Evolutionary conservation across 2,329 filamentous ascomycete species (phyloP).

Genomic region (Fusarium sp.): DNA sequence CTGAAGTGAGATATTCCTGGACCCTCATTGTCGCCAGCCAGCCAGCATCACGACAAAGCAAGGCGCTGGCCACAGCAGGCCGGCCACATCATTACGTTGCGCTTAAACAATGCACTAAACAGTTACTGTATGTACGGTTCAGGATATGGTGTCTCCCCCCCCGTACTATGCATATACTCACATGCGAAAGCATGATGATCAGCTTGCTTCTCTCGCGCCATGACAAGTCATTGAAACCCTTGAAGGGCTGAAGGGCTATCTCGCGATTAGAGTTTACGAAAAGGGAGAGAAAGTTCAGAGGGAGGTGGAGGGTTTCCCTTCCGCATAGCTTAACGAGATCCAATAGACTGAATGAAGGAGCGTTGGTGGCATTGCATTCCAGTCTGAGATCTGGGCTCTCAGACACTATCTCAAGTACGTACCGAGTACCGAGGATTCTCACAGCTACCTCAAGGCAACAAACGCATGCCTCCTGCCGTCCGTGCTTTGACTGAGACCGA

Average conservation of each 20-base stretch:
- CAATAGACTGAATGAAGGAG: background rate
- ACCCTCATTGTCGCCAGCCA: background rate
- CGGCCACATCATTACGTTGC: background rate
- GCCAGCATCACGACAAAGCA: background rate
- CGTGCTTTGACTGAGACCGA: background rate
- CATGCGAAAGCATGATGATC: background rate
- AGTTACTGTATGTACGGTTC: background rate
- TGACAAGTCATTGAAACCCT: background rate
- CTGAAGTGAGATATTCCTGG: background rate
- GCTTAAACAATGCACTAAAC: background rate
- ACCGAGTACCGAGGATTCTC: slow-evolving; percentile 13
- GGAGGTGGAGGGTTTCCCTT: background rate
- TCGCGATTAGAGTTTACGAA: background rate
- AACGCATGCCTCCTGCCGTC: background rate
- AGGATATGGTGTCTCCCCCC: background rate
- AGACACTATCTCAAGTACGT: slow-evolving; percentile 4
- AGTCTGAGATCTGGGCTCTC: slow-evolving; percentile 14
- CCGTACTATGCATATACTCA: background rate
- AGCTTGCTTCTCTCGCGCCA: background rate
- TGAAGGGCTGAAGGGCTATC: background rate
- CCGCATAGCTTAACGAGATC: background rate
- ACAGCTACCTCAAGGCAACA: background rate
- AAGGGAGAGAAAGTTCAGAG: slow-evolving; percentile 3
- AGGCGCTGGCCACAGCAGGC: background rate
- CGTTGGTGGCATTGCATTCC: background rate